Percentiles rank a stretch among this genome's conserved stretches.
These are phyloP conservation scores for Salicornia ramosissima DNA, from an alignment of 148 eudicot species.

Conservation along the genomic window DNA sequence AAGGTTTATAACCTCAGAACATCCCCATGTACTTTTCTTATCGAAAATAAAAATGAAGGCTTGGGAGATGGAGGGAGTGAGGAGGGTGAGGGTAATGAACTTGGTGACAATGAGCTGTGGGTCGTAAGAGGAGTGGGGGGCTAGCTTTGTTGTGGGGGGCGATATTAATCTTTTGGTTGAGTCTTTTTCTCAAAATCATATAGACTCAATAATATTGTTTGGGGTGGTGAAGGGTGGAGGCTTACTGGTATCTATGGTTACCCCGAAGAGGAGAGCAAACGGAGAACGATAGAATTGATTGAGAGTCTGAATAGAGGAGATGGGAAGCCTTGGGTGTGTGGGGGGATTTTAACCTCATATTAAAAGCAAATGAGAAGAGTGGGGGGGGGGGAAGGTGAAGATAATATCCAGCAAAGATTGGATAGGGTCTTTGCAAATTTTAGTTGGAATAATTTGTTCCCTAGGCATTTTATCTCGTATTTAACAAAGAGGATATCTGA, in stretches of 20 bases:
- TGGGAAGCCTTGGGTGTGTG: no score
- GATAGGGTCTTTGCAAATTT: no score
- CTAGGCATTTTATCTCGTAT: no score
- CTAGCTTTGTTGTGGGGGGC: background rate
- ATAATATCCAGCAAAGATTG: no score
- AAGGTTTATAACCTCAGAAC: background rate
- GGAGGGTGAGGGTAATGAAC: no score
- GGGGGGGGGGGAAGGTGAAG: no score
- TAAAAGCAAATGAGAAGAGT: no score
- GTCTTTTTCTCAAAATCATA: background rate
- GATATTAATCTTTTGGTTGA: background rate
- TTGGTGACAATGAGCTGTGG: background rate
- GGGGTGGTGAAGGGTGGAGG: background rate
- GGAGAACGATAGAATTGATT: background rate
- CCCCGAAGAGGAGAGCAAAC: background rate
- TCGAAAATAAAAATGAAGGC: background rate
- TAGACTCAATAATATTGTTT: background rate
- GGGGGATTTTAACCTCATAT: no score
- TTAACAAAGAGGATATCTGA: no score
- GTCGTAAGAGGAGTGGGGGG: background rate
- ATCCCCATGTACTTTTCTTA: background rate
- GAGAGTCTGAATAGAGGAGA: no score
- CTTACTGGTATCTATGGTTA: background rate
- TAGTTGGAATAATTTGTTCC: no score
- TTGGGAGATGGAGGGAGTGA: background rate